Evolutionary conservation across 805 yeast species (phyloP).

Genomic region (Torulaspora gathmanii): DNA sequence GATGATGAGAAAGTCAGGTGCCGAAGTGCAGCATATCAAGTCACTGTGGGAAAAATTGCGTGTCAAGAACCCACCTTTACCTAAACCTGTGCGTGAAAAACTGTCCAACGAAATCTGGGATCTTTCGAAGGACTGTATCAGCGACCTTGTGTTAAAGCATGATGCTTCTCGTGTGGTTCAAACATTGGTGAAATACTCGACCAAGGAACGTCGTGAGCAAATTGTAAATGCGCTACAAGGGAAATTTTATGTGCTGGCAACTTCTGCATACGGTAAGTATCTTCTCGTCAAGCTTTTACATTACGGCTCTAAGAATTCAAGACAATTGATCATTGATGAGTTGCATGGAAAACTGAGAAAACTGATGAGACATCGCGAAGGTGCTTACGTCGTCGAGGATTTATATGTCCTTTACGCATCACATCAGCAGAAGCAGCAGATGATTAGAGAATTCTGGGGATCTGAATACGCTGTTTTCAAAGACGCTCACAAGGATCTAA

Average conservation of each 20-base stretch:
- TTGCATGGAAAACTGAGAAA: slow-evolving; percentile 87
- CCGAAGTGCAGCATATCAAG: slow-evolving; percentile 78
- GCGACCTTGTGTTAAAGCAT: slow-evolving; percentile 87
- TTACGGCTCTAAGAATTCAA: slow-evolving; percentile 80
- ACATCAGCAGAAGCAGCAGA: slow-evolving; percentile 78
- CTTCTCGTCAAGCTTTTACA: slow-evolving; percentile 81
- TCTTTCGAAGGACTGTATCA: slow-evolving; percentile 66
- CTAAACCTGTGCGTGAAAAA: slow-evolving; percentile 70
- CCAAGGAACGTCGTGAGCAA: slow-evolving; percentile 69
- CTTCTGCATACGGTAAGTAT: slow-evolving; percentile 91
- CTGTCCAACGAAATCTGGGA: slow-evolving; percentile 82
- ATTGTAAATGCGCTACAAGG: slow-evolving; percentile 70
- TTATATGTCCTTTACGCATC: slow-evolving; percentile 79
- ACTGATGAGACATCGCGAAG: slow-evolving; percentile 94
- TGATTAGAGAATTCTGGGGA: slow-evolving; percentile 96
- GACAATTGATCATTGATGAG: slow-evolving; percentile 72
- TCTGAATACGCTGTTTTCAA: slow-evolving; percentile 88
- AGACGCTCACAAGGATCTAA: slow-evolving; percentile 61
- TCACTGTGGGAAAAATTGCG: slow-evolving; percentile 86
- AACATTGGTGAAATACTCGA: slow-evolving; percentile 80
- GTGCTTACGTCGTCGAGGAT: slow-evolving; percentile 96
- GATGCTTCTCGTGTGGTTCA: slow-evolving; percentile 96
- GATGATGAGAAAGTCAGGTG: slow-evolving; percentile 80
- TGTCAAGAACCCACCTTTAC: slow-evolving; percentile 75
- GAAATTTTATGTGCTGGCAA: slow-evolving; percentile 73